Conservation (phyloP, 1,284 basidiomycete genomes). For the Earliella scabrosa region DNA sequence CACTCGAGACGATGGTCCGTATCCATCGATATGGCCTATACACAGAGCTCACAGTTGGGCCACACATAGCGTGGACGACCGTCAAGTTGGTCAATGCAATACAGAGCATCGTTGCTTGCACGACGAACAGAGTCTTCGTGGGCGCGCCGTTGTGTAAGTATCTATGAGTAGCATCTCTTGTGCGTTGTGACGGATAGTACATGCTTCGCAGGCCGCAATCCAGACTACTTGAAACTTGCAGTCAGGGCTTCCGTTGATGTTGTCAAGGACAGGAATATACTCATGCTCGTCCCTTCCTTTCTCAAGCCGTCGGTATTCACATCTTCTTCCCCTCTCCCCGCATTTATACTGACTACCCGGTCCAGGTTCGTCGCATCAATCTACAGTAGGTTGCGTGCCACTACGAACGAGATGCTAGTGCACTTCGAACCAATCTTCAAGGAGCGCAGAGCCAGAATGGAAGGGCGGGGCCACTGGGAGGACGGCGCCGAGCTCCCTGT, state of each 20-base stretch:
- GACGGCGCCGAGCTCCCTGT: constrained; percentile 24
- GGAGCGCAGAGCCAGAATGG: constrained; percentile 18
- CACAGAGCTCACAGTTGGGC: background rate
- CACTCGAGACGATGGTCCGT: constrained; percentile 6
- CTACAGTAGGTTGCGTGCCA: background rate
- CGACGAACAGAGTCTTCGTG: constrained; percentile 51
- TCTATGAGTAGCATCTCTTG: background rate
- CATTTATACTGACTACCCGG: background rate
- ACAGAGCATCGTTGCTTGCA: constrained; percentile 45
- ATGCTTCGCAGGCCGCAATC: constrained; percentile 24
- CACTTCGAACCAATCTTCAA: constrained; percentile 24
- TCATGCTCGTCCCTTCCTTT: constrained; percentile 31
- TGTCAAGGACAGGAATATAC: background rate
- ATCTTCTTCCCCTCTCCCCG: too few relatives aligned
- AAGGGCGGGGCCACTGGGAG: constrained; percentile 21
- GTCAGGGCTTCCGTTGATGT: constrained; percentile 10
- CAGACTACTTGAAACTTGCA: constrained; percentile 20
- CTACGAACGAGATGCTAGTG: background rate
- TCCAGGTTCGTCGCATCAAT: background rate
- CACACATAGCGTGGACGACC: constrained; percentile 9
- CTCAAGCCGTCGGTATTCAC: constrained; percentile 32
- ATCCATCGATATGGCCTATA: background rate
- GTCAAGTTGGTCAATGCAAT: constrained; percentile 27
- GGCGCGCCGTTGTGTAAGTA: constrained; percentile 43
- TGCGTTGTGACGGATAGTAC: background rate